These are phyloP conservation scores for Phoma herbarum DNA, from an alignment of 2,329 filamentous ascomycete genomes.

Conservation along the genomic window DNA sequence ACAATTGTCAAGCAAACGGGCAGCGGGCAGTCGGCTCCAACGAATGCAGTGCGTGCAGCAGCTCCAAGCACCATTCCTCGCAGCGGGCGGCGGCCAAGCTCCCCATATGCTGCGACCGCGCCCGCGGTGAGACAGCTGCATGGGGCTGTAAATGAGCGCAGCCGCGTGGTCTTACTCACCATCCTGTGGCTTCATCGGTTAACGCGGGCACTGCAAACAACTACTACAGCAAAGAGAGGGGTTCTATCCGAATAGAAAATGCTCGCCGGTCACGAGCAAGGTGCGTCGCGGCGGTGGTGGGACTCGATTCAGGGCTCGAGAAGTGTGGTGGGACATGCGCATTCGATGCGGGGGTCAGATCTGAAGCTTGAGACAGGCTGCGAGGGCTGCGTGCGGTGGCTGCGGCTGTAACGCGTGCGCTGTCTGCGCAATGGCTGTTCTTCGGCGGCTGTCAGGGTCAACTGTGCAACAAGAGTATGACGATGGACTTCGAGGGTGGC, in stretches of 20 bases:
- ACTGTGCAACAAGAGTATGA: conserved; percentile 6
- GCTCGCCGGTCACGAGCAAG: conserved; percentile 15
- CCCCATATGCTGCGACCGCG: conserved; percentile 4
- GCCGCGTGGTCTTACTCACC: conserved; percentile 12
- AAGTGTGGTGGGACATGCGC: conserved; percentile 20
- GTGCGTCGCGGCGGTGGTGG: conserved; percentile 17
- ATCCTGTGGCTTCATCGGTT: conserved; percentile 26
- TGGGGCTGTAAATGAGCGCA: conserved; percentile 9
- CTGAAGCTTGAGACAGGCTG: conserved; percentile 10
- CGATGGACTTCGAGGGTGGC: conserved; percentile 9
- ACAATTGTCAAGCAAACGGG: not conserved
- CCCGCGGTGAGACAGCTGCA: conserved; percentile 14
- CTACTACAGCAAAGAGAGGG: conserved; percentile 7
- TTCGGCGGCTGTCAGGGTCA: not conserved
- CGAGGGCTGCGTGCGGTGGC: conserved; percentile 14
- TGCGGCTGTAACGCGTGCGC: conserved; percentile 15
- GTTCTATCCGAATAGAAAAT: conserved; percentile 15
- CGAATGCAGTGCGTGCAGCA: conserved; percentile 1
- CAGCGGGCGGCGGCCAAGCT: conserved; percentile 5
- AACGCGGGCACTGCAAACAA: conserved; percentile 16
- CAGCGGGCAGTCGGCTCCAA: not conserved
- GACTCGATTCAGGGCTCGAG: conserved; percentile 15
- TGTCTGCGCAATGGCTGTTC: conserved; percentile 5
- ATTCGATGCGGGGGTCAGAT: conserved; percentile 17
- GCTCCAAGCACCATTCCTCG: conserved; percentile 4